Conservation (phyloP, 1,139 yeast genomes). For the Zhuliangozyma parablackwelliae region DNA sequence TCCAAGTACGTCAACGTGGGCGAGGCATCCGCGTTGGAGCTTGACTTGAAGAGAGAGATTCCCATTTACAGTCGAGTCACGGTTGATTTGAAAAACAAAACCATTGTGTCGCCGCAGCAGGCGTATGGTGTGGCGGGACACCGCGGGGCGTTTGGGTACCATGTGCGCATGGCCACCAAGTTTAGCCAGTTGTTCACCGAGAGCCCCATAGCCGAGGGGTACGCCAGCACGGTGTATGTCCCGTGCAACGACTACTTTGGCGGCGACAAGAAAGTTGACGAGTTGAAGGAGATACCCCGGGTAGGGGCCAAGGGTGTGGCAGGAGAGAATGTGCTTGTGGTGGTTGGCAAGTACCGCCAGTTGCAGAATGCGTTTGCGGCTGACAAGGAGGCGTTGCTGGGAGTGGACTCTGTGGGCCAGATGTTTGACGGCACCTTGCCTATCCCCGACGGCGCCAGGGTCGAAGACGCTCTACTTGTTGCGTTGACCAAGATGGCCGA, state of each 20-base stretch:
- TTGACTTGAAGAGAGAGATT: slow-evolving; percentile 52
- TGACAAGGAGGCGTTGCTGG: slow-evolving; percentile 42
- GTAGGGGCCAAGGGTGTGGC: slow-evolving; percentile 9
- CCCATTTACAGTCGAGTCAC: slow-evolving; percentile 82
- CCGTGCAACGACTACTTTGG: slow-evolving; percentile 62
- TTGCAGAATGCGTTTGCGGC: slow-evolving; percentile 46
- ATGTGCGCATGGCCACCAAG: slow-evolving; percentile 59
- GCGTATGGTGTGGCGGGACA: slow-evolving; percentile 67
- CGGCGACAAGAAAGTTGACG: slow-evolving; percentile 14
- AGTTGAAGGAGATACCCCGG: slow-evolving; percentile 6
- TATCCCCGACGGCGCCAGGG: slow-evolving; percentile 53
- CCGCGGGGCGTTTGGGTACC: slow-evolving; percentile 66
- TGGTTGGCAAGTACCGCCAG: slow-evolving; percentile 63
- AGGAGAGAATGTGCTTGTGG: slow-evolving; percentile 41
- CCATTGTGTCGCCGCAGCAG: slow-evolving; percentile 64
- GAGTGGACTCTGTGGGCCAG: slow-evolving; percentile 50
- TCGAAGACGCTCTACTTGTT: slow-evolving; percentile 69
- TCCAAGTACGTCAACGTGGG: slow-evolving; percentile 72
- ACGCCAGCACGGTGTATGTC: slow-evolving; percentile 60
- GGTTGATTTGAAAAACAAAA: slow-evolving; percentile 58
- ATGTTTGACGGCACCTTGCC: slow-evolving; percentile 64
- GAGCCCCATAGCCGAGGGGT: slow-evolving; percentile 63
- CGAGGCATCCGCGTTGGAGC: slow-evolving; percentile 48
- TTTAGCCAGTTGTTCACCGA: slow-evolving; percentile 71
- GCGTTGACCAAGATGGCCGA: slow-evolving; percentile 46